These are phyloP conservation scores for Rhizophagus sp. DNA, from an alignment of 192 early-diverging fungal genomes.

Conservation along the genomic window DNA sequence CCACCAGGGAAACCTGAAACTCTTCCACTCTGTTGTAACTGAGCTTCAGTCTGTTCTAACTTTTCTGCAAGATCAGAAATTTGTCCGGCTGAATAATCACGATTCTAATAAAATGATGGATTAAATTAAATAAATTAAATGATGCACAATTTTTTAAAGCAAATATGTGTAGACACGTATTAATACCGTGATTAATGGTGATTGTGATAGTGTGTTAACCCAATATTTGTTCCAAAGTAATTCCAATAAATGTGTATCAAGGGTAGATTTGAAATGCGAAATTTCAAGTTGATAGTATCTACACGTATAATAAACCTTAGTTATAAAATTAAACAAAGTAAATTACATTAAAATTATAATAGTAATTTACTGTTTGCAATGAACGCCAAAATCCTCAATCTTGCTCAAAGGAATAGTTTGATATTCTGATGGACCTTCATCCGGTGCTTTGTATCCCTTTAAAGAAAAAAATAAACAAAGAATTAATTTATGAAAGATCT, in stretches of 20 bases:
- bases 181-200: constrained; percentile 79
- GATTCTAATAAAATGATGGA: constrained; percentile 58
- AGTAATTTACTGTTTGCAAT: constrained; percentile 65
- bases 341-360: background rate
- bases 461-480: background rate
- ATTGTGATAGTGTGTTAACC: constrained; percentile 94
- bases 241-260: constrained; percentile 86
- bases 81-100: constrained; percentile 76
- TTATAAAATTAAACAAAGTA: constrained; percentile 3
- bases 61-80: constrained; percentile 83
- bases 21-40: constrained; percentile 49
- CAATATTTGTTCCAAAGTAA: constrained; percentile 98
- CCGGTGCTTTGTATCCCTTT: constrained; percentile 75
- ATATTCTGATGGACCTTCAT: constrained; percentile 81
- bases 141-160: background rate
- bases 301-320: constrained; percentile 26
- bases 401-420: constrained; percentile 92
- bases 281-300: constrained; percentile 89
- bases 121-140: background rate
- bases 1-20: constrained; percentile 39
- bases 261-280: constrained; percentile 88
- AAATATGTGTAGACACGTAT: background rate
- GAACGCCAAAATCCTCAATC: constrained; percentile 98
- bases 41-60: constrained; percentile 71
- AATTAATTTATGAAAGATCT: background rate